phyloP scores from a whole-genome alignment of 83 land plant genomes.

The Picea abies region DNA sequence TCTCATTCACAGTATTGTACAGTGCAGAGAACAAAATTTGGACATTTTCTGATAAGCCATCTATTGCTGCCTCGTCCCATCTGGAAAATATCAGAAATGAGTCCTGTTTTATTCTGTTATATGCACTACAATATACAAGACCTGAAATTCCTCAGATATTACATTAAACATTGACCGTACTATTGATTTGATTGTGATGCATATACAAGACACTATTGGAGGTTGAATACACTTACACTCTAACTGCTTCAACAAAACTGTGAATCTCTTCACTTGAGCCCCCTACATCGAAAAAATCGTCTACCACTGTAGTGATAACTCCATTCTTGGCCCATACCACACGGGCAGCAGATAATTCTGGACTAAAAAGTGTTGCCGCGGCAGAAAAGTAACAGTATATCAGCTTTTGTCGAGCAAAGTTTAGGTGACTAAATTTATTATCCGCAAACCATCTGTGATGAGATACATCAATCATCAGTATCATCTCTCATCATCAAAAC shows the following conservation, averaged over 20 bases:
- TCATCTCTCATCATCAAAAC: no score
- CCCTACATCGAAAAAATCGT: slow-evolving; percentile 84
- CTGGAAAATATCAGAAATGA: slow-evolving; percentile 25
- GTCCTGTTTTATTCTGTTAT: neutral
- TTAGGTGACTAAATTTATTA: slow-evolving; percentile 50
- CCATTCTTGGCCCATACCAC: slow-evolving; percentile 72
- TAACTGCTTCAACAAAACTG: slow-evolving; percentile 44
- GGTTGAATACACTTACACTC: slow-evolving; percentile 35
- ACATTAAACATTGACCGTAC: neutral
- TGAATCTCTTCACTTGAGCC: slow-evolving; percentile 62
- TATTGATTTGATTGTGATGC: neutral
- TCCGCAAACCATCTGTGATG: slow-evolving; percentile 62
- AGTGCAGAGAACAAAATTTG: slow-evolving; percentile 58
- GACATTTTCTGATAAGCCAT: slow-evolving; percentile 54
- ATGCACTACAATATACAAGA: neutral
- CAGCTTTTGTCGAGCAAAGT: slow-evolving; percentile 68
- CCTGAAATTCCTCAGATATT: neutral
- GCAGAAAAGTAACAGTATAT: slow-evolving; percentile 77
- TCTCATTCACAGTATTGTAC: slow-evolving; percentile 52
- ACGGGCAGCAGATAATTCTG: slow-evolving; percentile 69
- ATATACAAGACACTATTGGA: neutral
- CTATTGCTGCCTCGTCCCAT: slow-evolving; percentile 40
- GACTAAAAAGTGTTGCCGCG: slow-evolving; percentile 65
- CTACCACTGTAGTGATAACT: slow-evolving; percentile 71
- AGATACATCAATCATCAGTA: neutral